Conservation (phyloP, 2,329 filamentous ascomycete species). For the Neopestalotiopsis clavispora region DNA sequence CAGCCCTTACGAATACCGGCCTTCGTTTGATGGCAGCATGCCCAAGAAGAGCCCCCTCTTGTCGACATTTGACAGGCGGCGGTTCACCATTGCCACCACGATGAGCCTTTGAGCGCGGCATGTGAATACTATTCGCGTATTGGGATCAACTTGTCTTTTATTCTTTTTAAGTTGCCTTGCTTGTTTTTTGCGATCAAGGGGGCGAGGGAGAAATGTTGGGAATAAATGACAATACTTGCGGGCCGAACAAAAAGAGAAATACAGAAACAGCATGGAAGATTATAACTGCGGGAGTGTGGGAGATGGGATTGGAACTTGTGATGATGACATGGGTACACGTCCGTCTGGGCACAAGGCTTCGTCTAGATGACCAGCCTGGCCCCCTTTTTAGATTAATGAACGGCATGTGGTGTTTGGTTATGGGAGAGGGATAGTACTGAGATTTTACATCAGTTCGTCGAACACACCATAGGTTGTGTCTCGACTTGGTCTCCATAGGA, state of each 20-base stretch:
- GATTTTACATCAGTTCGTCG: not conserved
- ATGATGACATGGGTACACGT: conserved; percentile 15
- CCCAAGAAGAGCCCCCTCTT: conserved; percentile 20
- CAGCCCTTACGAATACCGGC: conserved; percentile 30
- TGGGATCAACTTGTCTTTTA: not conserved
- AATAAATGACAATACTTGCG: conserved; percentile 19
- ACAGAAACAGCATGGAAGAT: not conserved
- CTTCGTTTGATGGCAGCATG: conserved; percentile 26
- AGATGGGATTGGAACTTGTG: not conserved
- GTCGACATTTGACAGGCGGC: conserved; percentile 16
- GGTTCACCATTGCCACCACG: conserved; percentile 9
- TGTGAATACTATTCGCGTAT: not conserved
- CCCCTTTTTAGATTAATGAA: conserved; percentile 17
- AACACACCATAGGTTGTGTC: not conserved
- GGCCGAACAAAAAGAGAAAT: conserved; percentile 15
- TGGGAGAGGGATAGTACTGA: not conserved
- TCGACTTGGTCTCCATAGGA: not conserved
- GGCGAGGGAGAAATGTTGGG: not conserved
- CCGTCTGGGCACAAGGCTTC: conserved; percentile 22
- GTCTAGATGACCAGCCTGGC: conserved; percentile 34
- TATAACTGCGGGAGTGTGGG: not conserved
- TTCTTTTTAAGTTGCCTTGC: not conserved
- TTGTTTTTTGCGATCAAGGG: conserved; percentile 8
- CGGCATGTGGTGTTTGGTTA: conserved; percentile 3
- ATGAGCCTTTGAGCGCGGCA: conserved; percentile 6